Evolutionary conservation across 208 protist genomes (phyloP).

Genomic region (Trypanosoma cruzi): DNA sequence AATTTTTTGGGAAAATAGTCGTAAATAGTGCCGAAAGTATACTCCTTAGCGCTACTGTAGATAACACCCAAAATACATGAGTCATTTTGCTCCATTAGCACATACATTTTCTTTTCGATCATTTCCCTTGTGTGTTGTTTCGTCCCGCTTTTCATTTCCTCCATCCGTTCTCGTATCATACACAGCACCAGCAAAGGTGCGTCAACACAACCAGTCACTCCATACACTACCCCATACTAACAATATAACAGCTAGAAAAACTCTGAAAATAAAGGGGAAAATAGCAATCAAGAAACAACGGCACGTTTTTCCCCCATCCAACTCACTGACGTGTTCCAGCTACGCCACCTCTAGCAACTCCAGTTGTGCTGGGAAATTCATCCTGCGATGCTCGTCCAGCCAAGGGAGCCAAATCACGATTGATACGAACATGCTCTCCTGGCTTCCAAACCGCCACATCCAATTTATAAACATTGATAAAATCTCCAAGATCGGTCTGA

Average conservation of each 20-base stretch:
- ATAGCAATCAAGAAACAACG: background rate
- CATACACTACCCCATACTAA: conserved; percentile 16
- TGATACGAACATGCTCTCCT: conserved; percentile 72
- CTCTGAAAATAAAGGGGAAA: background rate
- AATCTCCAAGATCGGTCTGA: conserved; percentile 92
- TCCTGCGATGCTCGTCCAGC: background rate
- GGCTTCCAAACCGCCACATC: conserved; percentile 81
- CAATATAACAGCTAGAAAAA: conserved; percentile 4
- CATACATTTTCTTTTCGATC: conserved; percentile 1
- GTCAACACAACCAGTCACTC: background rate
- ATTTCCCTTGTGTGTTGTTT: background rate
- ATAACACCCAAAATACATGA: conserved; percentile 5
- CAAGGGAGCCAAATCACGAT: conserved; percentile 61
- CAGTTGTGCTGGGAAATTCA: background rate
- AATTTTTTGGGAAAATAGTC: conserved; percentile 7
- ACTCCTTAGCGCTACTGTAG: background rate
- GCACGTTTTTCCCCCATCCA: background rate
- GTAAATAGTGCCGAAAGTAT: background rate
- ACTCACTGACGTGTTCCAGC: background rate
- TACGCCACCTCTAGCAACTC: background rate
- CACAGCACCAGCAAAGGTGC: background rate
- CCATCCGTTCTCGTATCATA: background rate
- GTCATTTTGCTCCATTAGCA: background rate
- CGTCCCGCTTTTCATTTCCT: background rate
- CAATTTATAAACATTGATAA: conserved; percentile 88